These are phyloP conservation scores for Podospora pseudopauciseta DNA, from an alignment of 495 filamentous ascomycete species.

Conservation along the genomic window DNA sequence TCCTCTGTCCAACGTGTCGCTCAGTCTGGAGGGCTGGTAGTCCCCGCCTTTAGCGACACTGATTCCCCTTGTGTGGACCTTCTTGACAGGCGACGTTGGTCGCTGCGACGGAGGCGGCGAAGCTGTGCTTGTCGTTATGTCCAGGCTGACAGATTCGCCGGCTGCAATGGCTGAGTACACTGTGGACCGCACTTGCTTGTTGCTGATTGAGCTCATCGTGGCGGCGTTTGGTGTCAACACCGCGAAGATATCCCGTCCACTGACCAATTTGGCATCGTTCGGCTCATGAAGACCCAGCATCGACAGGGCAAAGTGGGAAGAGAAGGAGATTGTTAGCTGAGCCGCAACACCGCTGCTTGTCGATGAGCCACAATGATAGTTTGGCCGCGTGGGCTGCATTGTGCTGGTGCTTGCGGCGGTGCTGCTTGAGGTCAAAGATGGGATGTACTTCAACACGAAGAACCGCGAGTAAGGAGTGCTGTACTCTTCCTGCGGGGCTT, in stretches of 20 bases:
- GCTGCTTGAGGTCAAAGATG: not conserved
- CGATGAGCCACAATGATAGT: conserved; percentile 29
- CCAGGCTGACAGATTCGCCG: not conserved
- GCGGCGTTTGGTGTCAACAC: conserved; percentile 36
- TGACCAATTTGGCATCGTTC: conserved; percentile 51
- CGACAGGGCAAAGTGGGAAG: not conserved
- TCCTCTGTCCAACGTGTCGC: conserved; percentile 31
- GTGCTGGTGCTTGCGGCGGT: not conserved
- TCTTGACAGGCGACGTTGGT: not conserved
- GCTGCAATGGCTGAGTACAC: not conserved
- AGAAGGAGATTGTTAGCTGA: conserved; percentile 24
- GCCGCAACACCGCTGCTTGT: conserved; percentile 29
- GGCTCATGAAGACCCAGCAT: conserved; percentile 22
- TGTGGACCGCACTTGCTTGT: not conserved
- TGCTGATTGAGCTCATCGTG: conserved; percentile 30
- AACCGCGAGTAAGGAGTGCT: conserved; percentile 51
- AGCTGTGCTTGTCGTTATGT: not conserved
- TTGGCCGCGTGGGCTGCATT: conserved; percentile 4
- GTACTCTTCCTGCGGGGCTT: conserved; percentile 10
- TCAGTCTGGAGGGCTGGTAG: conserved; percentile 18
- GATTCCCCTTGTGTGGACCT: conserved; percentile 14
- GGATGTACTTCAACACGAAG: conserved; percentile 27
- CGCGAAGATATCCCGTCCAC: conserved; percentile 35
- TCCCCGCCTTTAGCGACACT: conserved; percentile 10
- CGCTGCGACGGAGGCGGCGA: not conserved